A percentile compares a stretch with the other conserved stretches of the same genome.
phyloP scores from a whole-genome alignment of 257 asterid genomes.

The Solanum stenotomum region DNA sequence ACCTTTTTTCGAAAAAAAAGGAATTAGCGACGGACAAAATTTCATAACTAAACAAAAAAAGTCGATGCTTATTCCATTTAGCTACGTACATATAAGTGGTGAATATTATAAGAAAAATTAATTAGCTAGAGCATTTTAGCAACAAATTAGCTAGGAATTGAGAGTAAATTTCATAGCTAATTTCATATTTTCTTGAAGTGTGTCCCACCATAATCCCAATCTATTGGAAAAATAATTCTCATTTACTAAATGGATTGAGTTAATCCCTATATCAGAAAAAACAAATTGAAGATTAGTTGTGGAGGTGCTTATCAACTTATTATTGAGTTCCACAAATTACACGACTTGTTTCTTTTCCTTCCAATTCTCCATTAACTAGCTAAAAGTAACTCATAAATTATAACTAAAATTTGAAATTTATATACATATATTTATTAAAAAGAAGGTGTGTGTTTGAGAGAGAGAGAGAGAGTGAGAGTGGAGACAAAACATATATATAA shows the following conservation, averaged over 20 bases:
- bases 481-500: neutral
- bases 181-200: too few species aligned
- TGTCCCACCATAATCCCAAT: neutral
- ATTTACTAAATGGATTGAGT: neutral
- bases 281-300: neutral
- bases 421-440: neutral
- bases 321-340: neutral
- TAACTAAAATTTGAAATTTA: neutral
- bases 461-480: neutral
- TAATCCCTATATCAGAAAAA: neutral
- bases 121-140: neutral
- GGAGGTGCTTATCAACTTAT: neutral
- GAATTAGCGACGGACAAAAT: neutral
- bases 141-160: neutral
- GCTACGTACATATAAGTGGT: neutral
- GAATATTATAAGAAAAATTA: too few species aligned
- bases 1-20: neutral
- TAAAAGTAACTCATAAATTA: neutral
- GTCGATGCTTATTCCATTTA: neutral
- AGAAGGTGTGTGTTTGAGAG: neutral
- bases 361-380: neutral
- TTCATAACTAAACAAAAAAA: neutral
- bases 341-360: neutral
- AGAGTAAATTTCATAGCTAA: neutral
- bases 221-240: neutral